These are phyloP conservation scores for Aspergillus intermedius DNA, from an alignment of 2,329 filamentous ascomycete genomes.

Conservation along the genomic window DNA sequence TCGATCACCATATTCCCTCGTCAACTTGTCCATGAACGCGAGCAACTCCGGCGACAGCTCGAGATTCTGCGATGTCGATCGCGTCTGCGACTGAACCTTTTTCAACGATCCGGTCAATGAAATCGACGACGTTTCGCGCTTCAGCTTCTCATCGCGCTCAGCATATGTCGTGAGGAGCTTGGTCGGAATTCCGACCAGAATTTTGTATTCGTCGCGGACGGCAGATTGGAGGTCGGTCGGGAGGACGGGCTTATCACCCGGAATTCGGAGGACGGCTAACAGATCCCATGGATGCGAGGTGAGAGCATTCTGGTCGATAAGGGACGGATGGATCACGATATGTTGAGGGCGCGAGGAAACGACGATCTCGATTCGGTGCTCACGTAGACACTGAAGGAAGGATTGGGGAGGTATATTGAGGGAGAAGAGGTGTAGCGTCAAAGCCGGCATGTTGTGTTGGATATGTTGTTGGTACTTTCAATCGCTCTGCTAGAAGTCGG, in stretches of 20 bases:
- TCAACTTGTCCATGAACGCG: constrained; percentile 42
- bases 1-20: constrained; percentile 23
- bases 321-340: constrained; percentile 29
- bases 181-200: constrained; percentile 30
- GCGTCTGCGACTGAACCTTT: constrained; percentile 13
- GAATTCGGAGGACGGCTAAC: constrained; percentile 24
- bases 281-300: constrained; percentile 29
- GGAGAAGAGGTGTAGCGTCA: constrained; percentile 29
- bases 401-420: constrained; percentile 18
- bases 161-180: constrained; percentile 26
- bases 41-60: constrained; percentile 49
- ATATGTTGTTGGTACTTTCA: too few species aligned
- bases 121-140: constrained; percentile 8
- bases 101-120: constrained; percentile 25
- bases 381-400: constrained; percentile 23
- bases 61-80: constrained; percentile 43
- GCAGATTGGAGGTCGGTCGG: constrained; percentile 11
- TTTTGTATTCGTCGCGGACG: constrained; percentile 25
- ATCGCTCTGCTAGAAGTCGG: background rate
- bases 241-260: constrained; percentile 10
- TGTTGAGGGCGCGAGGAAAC: constrained; percentile 31
- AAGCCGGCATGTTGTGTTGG: constrained; percentile 24
- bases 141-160: constrained; percentile 17
- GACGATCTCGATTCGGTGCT: constrained; percentile 21
- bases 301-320: constrained; percentile 24